phyloP scores from a whole-genome alignment of 805 yeast genomes.

The Saturnispora mendoncae region DNA sequence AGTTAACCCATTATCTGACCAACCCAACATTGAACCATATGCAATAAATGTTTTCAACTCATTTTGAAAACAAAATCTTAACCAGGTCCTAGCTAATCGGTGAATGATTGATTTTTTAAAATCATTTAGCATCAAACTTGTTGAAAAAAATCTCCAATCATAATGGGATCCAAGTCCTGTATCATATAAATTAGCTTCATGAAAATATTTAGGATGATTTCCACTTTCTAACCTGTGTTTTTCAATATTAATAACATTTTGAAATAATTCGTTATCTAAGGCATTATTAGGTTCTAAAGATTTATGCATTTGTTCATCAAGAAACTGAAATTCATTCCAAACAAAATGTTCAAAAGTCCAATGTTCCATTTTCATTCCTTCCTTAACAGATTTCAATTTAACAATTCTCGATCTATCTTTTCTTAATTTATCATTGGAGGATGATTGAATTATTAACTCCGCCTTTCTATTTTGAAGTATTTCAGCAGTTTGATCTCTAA shows the following conservation, averaged over 20 bases:
- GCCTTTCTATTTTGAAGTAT: slow-evolving; percentile 6
- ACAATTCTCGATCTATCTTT: slow-evolving; percentile 6
- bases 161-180: slow-evolving; percentile 32
- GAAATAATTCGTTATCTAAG: slow-evolving; percentile 10
- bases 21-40: slow-evolving; percentile 55
- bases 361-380: slow-evolving; percentile 6
- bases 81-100: slow-evolving; percentile 45
- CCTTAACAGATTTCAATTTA: neutral
- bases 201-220: slow-evolving; percentile 30
- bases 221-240: slow-evolving; percentile 10
- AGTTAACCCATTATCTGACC: slow-evolving; percentile 50
- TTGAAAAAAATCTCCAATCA: slow-evolving; percentile 40
- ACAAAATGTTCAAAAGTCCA: slow-evolving; percentile 11
- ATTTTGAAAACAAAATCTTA: slow-evolving; percentile 37
- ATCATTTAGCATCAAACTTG: slow-evolving; percentile 16
- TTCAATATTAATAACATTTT: slow-evolving; percentile 10
- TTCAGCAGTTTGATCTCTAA: slow-evolving; percentile 4
- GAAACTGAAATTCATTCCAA: slow-evolving; percentile 14
- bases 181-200: slow-evolving; percentile 32
- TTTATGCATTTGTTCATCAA: neutral
- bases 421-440: neutral
- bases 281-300: neutral
- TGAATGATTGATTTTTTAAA: slow-evolving; percentile 31
- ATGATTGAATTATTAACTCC: slow-evolving; percentile 11
- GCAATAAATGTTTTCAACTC: slow-evolving; percentile 51